These are phyloP conservation scores for Podila epicladia DNA, from an alignment of 192 early-diverging fungal genomes.

Conservation along the genomic window DNA sequence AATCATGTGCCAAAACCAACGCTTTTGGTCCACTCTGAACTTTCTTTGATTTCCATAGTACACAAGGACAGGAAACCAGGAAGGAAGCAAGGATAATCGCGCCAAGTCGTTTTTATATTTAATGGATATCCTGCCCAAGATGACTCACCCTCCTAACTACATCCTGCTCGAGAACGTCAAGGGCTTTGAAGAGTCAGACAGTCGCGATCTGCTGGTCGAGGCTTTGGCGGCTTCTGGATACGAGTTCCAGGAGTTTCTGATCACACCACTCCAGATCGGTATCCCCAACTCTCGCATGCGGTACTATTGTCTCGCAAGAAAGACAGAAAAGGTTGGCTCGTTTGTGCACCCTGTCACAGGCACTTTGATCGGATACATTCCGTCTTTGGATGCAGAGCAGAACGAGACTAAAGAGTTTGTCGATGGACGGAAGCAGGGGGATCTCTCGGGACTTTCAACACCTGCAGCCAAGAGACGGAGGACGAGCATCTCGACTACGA, in stretches of 20 bases:
- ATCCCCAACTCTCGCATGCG: conserved; percentile 84
- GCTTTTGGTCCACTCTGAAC: neutral
- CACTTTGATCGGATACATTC: conserved; percentile 54
- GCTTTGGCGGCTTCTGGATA: conserved; percentile 58
- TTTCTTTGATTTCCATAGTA: conserved; percentile 43
- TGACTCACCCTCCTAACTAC: conserved; percentile 65
- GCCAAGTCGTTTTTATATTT: conserved; percentile 81
- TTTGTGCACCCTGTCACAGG: conserved; percentile 54
- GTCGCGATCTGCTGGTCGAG: conserved; percentile 16
- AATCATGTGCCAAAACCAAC: no score
- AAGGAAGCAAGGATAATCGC: conserved; percentile 75
- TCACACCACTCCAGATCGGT: conserved; percentile 78
- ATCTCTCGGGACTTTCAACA: conserved; percentile 44
- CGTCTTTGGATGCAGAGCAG: conserved; percentile 14
- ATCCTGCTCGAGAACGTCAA: conserved; percentile 86
- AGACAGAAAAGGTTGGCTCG: conserved; percentile 23
- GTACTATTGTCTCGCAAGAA: conserved; percentile 74
- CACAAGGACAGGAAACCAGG: conserved; percentile 75
- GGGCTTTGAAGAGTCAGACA: conserved; percentile 73
- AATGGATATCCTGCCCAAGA: conserved; percentile 67
- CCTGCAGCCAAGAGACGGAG: conserved; percentile 22
- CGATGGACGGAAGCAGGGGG: conserved; percentile 45
- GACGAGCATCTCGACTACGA: conserved; percentile 25
- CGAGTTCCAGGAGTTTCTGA: conserved; percentile 76
- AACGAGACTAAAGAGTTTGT: conserved; percentile 44